Base-by-base conservation (phyloP, 2,329 filamentous ascomycete species). In the Macrophomina tecta region DNA sequence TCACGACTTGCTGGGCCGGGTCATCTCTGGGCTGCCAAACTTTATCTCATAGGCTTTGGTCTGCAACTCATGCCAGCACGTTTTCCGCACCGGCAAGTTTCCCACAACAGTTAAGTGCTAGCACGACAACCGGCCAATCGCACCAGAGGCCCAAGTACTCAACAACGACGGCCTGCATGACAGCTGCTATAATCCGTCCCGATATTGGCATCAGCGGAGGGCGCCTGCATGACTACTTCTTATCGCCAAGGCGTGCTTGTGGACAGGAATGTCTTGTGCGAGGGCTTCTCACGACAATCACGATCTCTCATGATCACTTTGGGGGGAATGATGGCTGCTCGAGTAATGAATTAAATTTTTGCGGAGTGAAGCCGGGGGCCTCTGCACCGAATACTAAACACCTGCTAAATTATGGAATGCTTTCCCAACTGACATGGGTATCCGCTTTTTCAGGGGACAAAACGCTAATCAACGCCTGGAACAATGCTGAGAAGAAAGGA, bases 361-460 rank as follows among this genome's bases (percentile, higher is more conserved):
- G 18, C 14, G 16, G 14, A 36, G 23, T 14, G 32, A 28, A 16
- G 32, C 9, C 3, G 28, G 28, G 28, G 28, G 55, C 5, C 45
- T 38, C 58, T 49, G 36, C 42, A 2, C 28, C 28, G 34, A 49
- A n/a, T n/a, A 28, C 45, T n/a, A 23, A 16, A 38, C 6, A 38
- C 1, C 36, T 38, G 23, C 23, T 40, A 40, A 45, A n/a, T 45
- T 62, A 62, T 62, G 58, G 2, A 16, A 62, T 49, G 58, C 30
- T 62, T 48, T 34, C 40, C 5, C 16, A 32, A 61, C 14, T 28
- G n/a, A n/a, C 42, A 40, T 38, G 58, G 58, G 58, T 49, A 62
- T 62, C 46, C 45, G 58, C 58, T 62, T 62, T 62, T 62, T 32
- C 32, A n/a, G 32, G 32, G 12, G 42, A 49, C 49, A 45, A 45